These are phyloP conservation scores for Wallemia hederae DNA, from an alignment of 1,284 basidiomycete species.

Conservation along the genomic window DNA sequence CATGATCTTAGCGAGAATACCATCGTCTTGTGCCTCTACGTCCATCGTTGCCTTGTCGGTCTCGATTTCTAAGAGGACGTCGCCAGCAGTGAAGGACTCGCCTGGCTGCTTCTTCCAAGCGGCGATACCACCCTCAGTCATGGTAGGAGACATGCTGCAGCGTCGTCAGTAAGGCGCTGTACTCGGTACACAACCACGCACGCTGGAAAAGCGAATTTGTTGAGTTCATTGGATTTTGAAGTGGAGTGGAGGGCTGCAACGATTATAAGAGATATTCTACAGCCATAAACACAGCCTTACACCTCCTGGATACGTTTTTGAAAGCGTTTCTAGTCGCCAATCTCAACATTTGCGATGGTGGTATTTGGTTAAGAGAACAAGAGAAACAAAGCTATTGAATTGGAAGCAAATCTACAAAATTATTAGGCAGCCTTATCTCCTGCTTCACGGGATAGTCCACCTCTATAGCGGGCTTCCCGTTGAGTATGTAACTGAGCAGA, in stretches of 20 bases:
- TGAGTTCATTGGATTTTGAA: neutral
- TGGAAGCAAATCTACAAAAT: neutral
- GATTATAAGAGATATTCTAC: neutral
- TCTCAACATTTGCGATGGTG: neutral
- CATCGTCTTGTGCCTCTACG: constrained; percentile 93
- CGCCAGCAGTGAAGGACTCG: constrained; percentile 58
- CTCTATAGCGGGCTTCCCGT: neutral
- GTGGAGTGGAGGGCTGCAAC: neutral
- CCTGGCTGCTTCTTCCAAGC: constrained; percentile 94
- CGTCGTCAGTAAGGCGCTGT: neutral
- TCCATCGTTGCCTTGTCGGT: constrained; percentile 99
- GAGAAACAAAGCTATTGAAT: neutral
- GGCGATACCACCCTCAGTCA: constrained; percentile 97
- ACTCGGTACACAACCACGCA: neutral
- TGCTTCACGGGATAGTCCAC: neutral
- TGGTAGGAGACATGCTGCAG: constrained; percentile 78
- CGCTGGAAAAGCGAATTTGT: neutral
- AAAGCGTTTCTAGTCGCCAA: neutral
- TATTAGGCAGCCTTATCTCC: neutral
- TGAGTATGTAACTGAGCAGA: neutral
- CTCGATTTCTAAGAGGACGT: constrained; percentile 89
- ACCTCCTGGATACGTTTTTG: neutral
- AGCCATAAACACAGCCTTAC: neutral
- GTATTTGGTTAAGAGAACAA: neutral
- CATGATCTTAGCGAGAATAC: constrained; percentile 75